Evolutionary conservation across 164 flowering plant species (phyloP), one percentile per base, ranked within the genome.

Genomic region (Paratinospora sagittata): DNA sequence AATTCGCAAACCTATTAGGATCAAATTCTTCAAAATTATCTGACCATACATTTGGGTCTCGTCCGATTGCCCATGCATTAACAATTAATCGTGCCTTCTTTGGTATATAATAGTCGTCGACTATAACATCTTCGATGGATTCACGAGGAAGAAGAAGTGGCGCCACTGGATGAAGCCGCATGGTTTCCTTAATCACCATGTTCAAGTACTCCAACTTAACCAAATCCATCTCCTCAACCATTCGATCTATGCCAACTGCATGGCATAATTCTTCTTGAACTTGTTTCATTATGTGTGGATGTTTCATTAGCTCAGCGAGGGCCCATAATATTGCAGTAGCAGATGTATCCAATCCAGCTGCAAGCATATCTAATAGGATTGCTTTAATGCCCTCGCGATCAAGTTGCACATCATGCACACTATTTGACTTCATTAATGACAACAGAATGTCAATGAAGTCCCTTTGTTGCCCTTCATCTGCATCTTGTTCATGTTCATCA

Each of bases 131-230:
- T 9, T 75, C 74, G 4, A 23, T 49, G 37, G 78, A 69, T 45
- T 77, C 72, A 14, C 26, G 78, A 9, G 82, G 82, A 17, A 75
- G 17, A 1, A 80, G 67, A n/a, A n/a, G n/a, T n/a, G n/a, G n/a
- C n/a, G n/a, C n/a, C n/a, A n/a, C n/a, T n/a, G n/a, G n/a, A n/a
- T 41, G 80, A 76, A 0, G 17, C 65, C 9, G 52, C 72, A 23
- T 72, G 68, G 13, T 66, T 66, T 66, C 68, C 49, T 36, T 66
- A 3, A 66, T 37, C 49, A 66, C 68, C 68, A 66, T 37, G 23
- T 66, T 37, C 47, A 66, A 21, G 49, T 66, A 66, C 24, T 37
- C 24, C 14, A 66, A 41, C 27, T 41, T 66, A 12, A 14, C 23
- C 52, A 66, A 66, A 39, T 41, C 66, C 7, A 39, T 17, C 19